These are phyloP conservation scores for Casaregolazyma lundiana DNA, from an alignment of 1,139 yeast species.

Conservation along the genomic window DNA sequence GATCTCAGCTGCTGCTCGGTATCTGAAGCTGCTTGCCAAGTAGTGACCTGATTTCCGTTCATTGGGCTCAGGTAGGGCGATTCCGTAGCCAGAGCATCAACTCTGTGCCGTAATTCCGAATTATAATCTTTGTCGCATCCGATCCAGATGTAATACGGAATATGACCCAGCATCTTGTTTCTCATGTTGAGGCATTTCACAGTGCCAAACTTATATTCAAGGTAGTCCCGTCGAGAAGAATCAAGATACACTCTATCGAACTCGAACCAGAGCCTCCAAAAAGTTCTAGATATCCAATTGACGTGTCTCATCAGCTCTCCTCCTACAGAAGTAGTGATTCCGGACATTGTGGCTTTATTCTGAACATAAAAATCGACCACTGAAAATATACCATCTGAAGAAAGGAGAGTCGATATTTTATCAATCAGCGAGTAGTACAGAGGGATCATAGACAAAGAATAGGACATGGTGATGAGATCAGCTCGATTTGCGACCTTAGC, in stretches of 20 bases:
- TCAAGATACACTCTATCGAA: conserved; percentile 77
- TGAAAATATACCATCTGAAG: conserved; percentile 56
- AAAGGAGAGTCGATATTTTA: conserved; percentile 52
- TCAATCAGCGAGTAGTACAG: conserved; percentile 77
- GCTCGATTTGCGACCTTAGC: conserved; percentile 36
- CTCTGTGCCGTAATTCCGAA: conserved; percentile 54
- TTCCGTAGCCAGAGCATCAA: conserved; percentile 72
- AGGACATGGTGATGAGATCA: conserved; percentile 70
- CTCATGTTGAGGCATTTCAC: conserved; percentile 65
- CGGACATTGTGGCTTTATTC: conserved; percentile 56
- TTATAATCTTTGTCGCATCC: conserved; percentile 71
- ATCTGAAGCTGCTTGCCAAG: conserved; percentile 29
- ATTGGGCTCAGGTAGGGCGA: conserved; percentile 72
- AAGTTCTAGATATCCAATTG: conserved; percentile 71
- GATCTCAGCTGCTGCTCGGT: conserved; percentile 34
- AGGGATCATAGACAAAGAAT: conserved; percentile 82
- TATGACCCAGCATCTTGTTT: conserved; percentile 61
- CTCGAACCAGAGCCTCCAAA: conserved; percentile 88
- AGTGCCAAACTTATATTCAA: conserved; percentile 78
- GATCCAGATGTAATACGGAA: conserved; percentile 79
- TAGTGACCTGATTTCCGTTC: conserved; percentile 6
- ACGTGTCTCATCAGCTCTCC: conserved; percentile 67
- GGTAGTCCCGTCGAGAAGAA: conserved; percentile 74
- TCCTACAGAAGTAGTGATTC: conserved; percentile 71
- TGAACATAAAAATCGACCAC: conserved; percentile 81